Percentiles rank a stretch among this genome's conserved stretches.
Evolutionary conservation across 495 filamentous ascomycete species (phyloP).

Genomic region (Xylaria venustula): DNA sequence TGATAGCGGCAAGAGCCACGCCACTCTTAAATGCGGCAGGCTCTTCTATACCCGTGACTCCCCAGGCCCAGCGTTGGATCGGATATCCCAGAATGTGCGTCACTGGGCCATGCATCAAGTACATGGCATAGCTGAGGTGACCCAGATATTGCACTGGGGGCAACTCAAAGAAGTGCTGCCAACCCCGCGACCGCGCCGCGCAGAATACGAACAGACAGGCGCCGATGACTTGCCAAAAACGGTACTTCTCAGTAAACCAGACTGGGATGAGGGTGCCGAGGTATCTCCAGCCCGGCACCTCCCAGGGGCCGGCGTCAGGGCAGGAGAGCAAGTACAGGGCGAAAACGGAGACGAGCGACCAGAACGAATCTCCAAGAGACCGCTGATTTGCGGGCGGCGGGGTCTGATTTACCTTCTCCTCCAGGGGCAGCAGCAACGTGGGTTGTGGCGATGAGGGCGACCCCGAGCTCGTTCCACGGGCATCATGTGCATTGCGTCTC

Average conservation of each 20-base stretch:
- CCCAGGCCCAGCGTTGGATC: constrained; percentile 34
- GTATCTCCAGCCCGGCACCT: constrained; percentile 39
- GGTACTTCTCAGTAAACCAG: constrained; percentile 42
- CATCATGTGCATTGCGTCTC: constrained; percentile 27
- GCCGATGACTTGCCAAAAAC: constrained; percentile 42
- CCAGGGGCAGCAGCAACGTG: constrained; percentile 17
- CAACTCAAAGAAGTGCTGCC: constrained; percentile 38
- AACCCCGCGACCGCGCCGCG: constrained; percentile 30
- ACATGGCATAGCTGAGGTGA: constrained; percentile 50
- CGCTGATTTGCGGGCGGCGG: constrained; percentile 5
- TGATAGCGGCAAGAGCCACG: constrained; percentile 30
- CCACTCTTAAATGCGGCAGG: constrained; percentile 30
- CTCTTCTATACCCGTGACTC: constrained; percentile 33
- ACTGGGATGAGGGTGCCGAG: constrained; percentile 38
- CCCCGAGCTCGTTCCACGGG: neutral
- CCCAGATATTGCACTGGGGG: constrained; percentile 45
- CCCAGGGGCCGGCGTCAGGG: constrained; percentile 36
- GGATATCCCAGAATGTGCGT: constrained; percentile 44
- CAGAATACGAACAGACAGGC: constrained; percentile 40
- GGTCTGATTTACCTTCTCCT: constrained; percentile 6
- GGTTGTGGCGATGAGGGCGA: constrained; percentile 17
- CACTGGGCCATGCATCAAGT: constrained; percentile 54
- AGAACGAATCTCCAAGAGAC: constrained; percentile 16
- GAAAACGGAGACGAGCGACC: constrained; percentile 27
- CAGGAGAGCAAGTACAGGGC: constrained; percentile 42